These are phyloP conservation scores for Flaveria trinervia DNA, from an alignment of 129 eudicot genomes.

Conservation along the genomic window DNA sequence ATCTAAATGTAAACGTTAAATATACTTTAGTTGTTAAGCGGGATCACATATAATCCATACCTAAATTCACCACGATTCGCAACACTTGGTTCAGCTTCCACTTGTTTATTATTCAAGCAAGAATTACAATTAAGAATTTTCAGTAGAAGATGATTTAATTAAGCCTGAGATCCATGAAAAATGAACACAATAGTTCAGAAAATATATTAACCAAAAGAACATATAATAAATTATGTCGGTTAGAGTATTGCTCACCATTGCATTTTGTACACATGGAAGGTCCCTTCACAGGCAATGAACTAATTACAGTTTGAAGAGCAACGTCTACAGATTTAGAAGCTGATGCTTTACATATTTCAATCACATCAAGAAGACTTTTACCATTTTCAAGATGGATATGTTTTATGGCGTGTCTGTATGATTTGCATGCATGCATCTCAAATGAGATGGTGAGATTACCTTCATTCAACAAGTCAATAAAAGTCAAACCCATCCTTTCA, in stretches of 20 bases:
- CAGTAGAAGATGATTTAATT: slow-evolving; percentile 24
- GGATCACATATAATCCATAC: slow-evolving; percentile 19
- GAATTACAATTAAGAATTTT: slow-evolving; percentile 33
- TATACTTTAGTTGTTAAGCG: slow-evolving; percentile 3
- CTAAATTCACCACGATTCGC: slow-evolving; percentile 31
- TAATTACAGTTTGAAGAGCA: slow-evolving; percentile 62
- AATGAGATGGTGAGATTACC: slow-evolving; percentile 84
- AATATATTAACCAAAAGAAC: neutral
- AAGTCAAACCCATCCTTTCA: slow-evolving; percentile 11
- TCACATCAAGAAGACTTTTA: slow-evolving; percentile 71
- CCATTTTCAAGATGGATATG: slow-evolving; percentile 88
- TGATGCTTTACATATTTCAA: slow-evolving; percentile 61
- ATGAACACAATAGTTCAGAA: slow-evolving; percentile 22
- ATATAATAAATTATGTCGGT: slow-evolving; percentile 1
- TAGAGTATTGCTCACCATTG: slow-evolving; percentile 42
- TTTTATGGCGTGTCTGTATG: slow-evolving; percentile 76
- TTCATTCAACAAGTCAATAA: slow-evolving; percentile 34
- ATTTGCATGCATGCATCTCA: slow-evolving; percentile 85
- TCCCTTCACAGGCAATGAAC: slow-evolving; percentile 68
- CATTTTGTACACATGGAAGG: slow-evolving; percentile 56
- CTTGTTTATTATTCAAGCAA: slow-evolving; percentile 21
- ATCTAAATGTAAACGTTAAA: neutral
- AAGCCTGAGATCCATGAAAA: slow-evolving; percentile 26
- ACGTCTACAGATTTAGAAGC: slow-evolving; percentile 51
- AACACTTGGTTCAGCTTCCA: slow-evolving; percentile 19